Evolutionary conservation across 441 rosid species (phyloP), one percentile per base, ranked within the genome.

Genomic region (Pelargonium citronellum): DNA sequence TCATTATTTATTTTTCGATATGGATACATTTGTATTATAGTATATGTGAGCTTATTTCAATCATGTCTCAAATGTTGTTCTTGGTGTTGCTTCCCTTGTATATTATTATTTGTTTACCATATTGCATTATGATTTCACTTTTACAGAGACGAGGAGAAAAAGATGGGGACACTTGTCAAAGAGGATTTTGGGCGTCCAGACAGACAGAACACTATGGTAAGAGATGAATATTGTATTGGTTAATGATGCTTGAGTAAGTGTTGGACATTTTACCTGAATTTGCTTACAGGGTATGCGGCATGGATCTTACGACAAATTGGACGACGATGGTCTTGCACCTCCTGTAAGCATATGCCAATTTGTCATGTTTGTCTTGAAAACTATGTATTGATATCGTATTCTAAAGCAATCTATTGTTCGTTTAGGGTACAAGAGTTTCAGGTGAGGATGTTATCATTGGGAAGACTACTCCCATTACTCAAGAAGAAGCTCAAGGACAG

Each of bases 361-460:
- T 67, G 22, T 55, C 24, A 15, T 55, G 60, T 64, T 62, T 30
- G 44, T 17, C 20, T 2, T 2, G 11, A 67, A 68, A 20, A 39
- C 34, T 12, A 37, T 53, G 30, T 53, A 34, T 34, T 44, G 2
- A 46, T 69, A 53, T n/a, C 64, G 37, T 58, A 73, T 63, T 69
- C 67, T 69, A 70, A 74, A 66, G 24, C 57, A 27, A 27, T 34
- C 64, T 71, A 1, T 69, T 67, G 34, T 70, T 75, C 71, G 13
- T 5, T 64, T 78, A 92, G 99, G 99, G 99, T 66, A 95, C 94
- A 49, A 87, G 97, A 84, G 96, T 92, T 82, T 85, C 97, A 6
- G 99, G 99, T 68, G 97, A 94, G 79, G 99, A 91, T 82, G 96
- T 95, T 12, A 91, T 95, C 66, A 95, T 95, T 73, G 99, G 99